A percentile compares a stretch with the other conserved stretches of the same genome.
These are phyloP conservation scores for Epichloe sp. DNA, from an alignment of 2,329 filamentous ascomycete genomes.

Conservation along the genomic window DNA sequence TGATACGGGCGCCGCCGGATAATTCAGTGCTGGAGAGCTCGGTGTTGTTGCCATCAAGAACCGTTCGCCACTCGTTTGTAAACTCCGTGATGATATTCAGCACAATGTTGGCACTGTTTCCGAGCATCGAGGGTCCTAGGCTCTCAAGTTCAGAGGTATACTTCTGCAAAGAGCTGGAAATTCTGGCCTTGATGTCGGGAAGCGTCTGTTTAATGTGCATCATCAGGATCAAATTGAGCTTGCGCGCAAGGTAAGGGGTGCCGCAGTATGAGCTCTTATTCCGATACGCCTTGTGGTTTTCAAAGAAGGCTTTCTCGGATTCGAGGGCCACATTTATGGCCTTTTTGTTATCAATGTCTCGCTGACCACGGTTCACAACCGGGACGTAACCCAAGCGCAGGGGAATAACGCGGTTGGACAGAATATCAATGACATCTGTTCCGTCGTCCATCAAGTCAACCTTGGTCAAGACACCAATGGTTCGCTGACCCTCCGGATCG, in stretches of 20 bases:
- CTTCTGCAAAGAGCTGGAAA: slow-evolving; percentile 85
- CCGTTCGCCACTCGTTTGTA: slow-evolving; percentile 91
- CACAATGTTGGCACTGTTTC: slow-evolving; percentile 91
- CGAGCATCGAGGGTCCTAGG: slow-evolving; percentile 86
- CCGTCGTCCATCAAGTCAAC: slow-evolving; percentile 98
- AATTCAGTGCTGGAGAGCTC: slow-evolving; percentile 90
- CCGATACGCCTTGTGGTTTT: slow-evolving; percentile 94
- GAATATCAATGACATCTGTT: slow-evolving; percentile 95
- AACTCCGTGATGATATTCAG: slow-evolving; percentile 99
- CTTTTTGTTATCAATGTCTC: slow-evolving; percentile 98
- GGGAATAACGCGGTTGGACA: slow-evolving; percentile 93
- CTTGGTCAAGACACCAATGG: slow-evolving; percentile 96
- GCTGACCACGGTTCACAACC: slow-evolving; percentile 93
- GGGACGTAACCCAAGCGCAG: slow-evolving; percentile 90
- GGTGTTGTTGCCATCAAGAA: slow-evolving; percentile 91
- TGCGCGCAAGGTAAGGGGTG: slow-evolving; percentile 90
- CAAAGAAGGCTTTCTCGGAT: slow-evolving; percentile 92
- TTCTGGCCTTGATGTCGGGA: slow-evolving; percentile 95
- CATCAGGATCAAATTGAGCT: slow-evolving; percentile 97
- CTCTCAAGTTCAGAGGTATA: slow-evolving; percentile 70
- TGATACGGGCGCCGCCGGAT: slow-evolving; percentile 94
- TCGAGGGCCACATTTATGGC: slow-evolving; percentile 82
- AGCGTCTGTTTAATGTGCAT: slow-evolving; percentile 99
- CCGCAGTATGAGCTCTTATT: slow-evolving; percentile 99
- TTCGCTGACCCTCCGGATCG: slow-evolving; percentile 92